Evolutionary conservation across 257 asterid genomes (phyloP).

Genomic region (Nicotiana attenuata): DNA sequence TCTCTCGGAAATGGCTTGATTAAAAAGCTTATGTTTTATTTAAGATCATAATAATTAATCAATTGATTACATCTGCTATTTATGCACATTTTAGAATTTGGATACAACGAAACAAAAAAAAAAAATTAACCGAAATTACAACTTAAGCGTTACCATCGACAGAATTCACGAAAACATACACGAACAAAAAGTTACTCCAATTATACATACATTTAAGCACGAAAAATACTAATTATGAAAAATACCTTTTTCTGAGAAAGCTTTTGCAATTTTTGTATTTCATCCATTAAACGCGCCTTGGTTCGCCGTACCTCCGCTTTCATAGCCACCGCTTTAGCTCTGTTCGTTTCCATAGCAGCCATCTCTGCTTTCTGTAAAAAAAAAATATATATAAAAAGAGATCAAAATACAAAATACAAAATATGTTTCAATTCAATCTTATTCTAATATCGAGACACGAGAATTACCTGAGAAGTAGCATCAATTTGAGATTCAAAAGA

Average conservation of each 20-base stretch:
- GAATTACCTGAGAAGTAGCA: constrained; percentile 41
- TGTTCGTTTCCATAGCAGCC: constrained; percentile 64
- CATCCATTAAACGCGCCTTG: constrained; percentile 77
- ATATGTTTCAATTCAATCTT: background rate
- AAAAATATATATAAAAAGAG: background rate
- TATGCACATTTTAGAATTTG: background rate
- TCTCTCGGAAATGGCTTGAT: too few species aligned
- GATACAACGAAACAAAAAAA: too few species aligned
- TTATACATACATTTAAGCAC: background rate
- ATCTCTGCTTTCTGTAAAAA: constrained; percentile 47
- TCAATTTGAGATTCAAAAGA: constrained; percentile 68
- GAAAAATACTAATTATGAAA: background rate
- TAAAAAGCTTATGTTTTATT: background rate
- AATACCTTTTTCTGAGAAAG: constrained; percentile 66
- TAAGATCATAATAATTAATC: background rate
- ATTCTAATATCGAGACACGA: background rate
- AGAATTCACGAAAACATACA: background rate
- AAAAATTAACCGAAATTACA: background rate
- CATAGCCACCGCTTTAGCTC: constrained; percentile 86
- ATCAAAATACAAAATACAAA: background rate
- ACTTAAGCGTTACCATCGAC: background rate
- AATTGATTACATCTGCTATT: background rate
- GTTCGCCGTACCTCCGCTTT: constrained; percentile 85
- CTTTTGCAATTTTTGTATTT: constrained; percentile 71
- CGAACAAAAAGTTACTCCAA: background rate